Percentiles rank a stretch among this genome's conserved stretches.
Evolutionary conservation across 345 rosid species (phyloP).

Genomic region (Acer yangbiense): DNA sequence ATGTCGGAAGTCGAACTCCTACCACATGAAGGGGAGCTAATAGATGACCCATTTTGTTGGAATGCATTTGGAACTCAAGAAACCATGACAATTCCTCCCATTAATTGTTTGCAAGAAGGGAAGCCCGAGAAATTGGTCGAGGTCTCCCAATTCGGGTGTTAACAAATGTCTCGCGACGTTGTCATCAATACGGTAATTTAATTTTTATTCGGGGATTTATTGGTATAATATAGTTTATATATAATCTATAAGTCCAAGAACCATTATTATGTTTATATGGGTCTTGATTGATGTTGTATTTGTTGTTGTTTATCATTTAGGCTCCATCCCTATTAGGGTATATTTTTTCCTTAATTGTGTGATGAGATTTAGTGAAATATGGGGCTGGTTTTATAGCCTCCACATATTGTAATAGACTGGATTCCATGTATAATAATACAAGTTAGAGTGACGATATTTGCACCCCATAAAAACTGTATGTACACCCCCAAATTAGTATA

Average conservation of each 20-base stretch:
- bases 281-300: slow-evolving; percentile 15
- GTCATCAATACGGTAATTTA: neutral
- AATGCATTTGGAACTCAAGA: slow-evolving; percentile 89
- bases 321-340: slow-evolving; percentile 72
- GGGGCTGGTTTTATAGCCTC: slow-evolving; percentile 24
- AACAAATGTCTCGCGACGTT: neutral
- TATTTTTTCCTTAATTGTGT: slow-evolving; percentile 60
- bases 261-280: slow-evolving; percentile 16
- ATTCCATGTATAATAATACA: slow-evolving; percentile 11
- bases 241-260: slow-evolving; percentile 13
- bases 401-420: slow-evolving; percentile 16
- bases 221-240: neutral
- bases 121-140: slow-evolving; percentile 47
- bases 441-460: neutral
- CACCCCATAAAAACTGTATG: too few species aligned
- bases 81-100: slow-evolving; percentile 79
- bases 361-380: slow-evolving; percentile 43
- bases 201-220: neutral
- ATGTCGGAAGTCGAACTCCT: slow-evolving; percentile 91
- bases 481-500: too few species aligned
- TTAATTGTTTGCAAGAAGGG: slow-evolving; percentile 80
- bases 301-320: slow-evolving; percentile 23
- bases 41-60: slow-evolving; percentile 98
- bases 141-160: slow-evolving; percentile 25
- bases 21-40: slow-evolving; percentile 80